Base-by-base conservation (phyloP, 495 filamentous ascomycete genomes). In the Pseudomonodictys pantanalensis region DNA sequence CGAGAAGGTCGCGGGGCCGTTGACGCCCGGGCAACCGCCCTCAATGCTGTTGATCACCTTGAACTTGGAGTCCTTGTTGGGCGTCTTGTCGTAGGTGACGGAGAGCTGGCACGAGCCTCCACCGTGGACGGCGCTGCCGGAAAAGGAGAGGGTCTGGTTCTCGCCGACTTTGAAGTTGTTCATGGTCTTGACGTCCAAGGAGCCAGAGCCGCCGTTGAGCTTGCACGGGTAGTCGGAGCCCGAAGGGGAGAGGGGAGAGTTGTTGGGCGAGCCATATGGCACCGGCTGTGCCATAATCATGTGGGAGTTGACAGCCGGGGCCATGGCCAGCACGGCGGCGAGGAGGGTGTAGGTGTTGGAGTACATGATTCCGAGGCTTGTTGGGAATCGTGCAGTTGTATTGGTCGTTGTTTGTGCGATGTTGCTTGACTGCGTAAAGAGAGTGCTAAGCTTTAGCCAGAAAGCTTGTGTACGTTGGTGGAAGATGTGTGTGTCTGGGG, bases 91-190 rank as follows among this genome's bases (percentile, higher is more conserved):
- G 60, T 87, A 86, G 6, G 90, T 88, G 64, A 96, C 78, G 0
- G 85, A 80, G 24, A 97, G 68, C 68, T 97, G 92, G 71, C 91
- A 95, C 2, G 88, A 91, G 3, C 92, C 92, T 41, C 92, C 92
- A 26, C 86, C 86, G 70, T 95, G 90, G 8, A 83, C 81, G 0
- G 91, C 91, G 7, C 68, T 67, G 8, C 71, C 69, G 0, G 69
- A 74, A 67, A 89, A 84, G n/a, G 66, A 65, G 6, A 89, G 69
- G 0, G 65, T 59, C 60, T 83, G 80, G 0, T 62, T 64, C 0
- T 77, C 72, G 10, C 86, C 87, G 18, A 84, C 69, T 0, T 66
- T 55, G 72, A 83, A 80, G 2, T 70, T 62, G 68, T 79, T 84
- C 64, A 69, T 76, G 12, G 71, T 56, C 1, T 73, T 73, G 10